Conservation (phyloP, 352 stramenopile genomes). For the Phytophthora multivora region DNA sequence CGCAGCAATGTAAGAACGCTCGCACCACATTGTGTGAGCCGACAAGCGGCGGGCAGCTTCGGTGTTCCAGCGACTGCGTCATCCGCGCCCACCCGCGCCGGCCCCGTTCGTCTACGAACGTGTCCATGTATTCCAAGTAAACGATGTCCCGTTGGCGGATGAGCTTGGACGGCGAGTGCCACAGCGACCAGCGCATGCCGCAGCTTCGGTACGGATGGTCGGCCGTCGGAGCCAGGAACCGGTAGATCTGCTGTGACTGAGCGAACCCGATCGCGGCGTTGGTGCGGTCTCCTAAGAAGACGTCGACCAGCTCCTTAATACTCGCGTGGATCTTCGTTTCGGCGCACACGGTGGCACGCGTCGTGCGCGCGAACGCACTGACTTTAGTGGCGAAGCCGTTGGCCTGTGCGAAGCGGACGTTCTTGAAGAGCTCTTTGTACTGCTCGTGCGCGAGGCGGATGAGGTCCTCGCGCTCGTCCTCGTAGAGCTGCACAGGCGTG, state of each 20-base stretch:
- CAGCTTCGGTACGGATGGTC: conserved; percentile 61
- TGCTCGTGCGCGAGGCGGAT: conserved; percentile 38
- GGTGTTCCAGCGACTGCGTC: conserved; percentile 69
- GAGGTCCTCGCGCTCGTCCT: conserved; percentile 42
- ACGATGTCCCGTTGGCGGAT: conserved; percentile 61
- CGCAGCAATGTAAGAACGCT: conserved; percentile 61
- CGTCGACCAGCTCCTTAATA: conserved; percentile 57
- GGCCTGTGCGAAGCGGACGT: conserved; percentile 42
- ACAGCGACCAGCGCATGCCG: conserved; percentile 67
- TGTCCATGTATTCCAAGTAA: conserved; percentile 75
- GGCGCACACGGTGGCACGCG: conserved; percentile 54
- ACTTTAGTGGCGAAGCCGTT: conserved; percentile 59
- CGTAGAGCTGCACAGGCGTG: conserved; percentile 37
- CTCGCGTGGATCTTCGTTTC: conserved; percentile 53
- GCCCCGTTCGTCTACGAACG: conserved; percentile 59
- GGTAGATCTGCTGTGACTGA: conserved; percentile 65
- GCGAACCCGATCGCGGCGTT: conserved; percentile 66
- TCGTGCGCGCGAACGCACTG: conserved; percentile 51
- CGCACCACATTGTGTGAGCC: conserved; percentile 62
- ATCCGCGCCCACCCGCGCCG: conserved; percentile 63
- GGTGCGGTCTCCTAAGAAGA: conserved; percentile 65
- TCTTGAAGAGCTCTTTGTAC: conserved; percentile 47
- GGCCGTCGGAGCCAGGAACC: conserved; percentile 44
- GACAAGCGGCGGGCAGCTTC: conserved; percentile 57
- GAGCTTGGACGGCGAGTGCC: conserved; percentile 64